Evolutionary conservation across 441 rosid species (phyloP), one percentile per base, ranked within the genome.

Genomic region (Raphanus hybrid): DNA sequence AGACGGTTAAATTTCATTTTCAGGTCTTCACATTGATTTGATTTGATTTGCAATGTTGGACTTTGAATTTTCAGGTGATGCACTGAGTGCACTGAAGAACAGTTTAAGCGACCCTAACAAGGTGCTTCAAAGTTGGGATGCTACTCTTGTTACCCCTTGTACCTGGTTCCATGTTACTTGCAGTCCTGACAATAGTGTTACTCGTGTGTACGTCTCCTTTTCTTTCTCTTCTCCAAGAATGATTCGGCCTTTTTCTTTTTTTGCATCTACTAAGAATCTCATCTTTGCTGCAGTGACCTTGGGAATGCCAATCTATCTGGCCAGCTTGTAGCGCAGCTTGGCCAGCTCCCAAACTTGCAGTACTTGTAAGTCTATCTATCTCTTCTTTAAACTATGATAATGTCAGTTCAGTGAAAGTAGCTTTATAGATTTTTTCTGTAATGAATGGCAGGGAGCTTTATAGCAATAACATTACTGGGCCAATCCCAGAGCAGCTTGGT

Each of bases 221-320:
- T n/a, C n/a, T n/a, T n/a, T n/a, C n/a, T n/a, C n/a, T 23, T 81
- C 69, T 14, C 9, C 37, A 2, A 60, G 14, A 50, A 4, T 76
- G 61, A 26, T 76, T 20, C 8, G 10, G 8, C 12, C 2, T 5
- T 37, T 37, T 37, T 8, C 2, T 39, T 39, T 41, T 3, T 66
- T 54, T 9, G 7, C 67, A 9, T 69, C 15, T 58, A 29, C 63
- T 50, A 27, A 69, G 57, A 50, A 27, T 64, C 62, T 64, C 8
- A 4, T 83, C 54, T 72, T 67, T 41, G 2, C 8, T n/a, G 75
- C 75, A 94, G 98, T 71, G 98, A 94, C 79, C 98, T 94, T 74
- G 97, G 97, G 80, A 91, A 91, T 84, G 98, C 98, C 8, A 83
- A 90, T 86, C 75, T 94, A 34, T 87, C 98, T 60, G 98, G 98